Percentiles rank a stretch among this genome's conserved stretches.
phyloP scores from a whole-genome alignment of 1,139 yeast species.

The Yarrowia galli region DNA sequence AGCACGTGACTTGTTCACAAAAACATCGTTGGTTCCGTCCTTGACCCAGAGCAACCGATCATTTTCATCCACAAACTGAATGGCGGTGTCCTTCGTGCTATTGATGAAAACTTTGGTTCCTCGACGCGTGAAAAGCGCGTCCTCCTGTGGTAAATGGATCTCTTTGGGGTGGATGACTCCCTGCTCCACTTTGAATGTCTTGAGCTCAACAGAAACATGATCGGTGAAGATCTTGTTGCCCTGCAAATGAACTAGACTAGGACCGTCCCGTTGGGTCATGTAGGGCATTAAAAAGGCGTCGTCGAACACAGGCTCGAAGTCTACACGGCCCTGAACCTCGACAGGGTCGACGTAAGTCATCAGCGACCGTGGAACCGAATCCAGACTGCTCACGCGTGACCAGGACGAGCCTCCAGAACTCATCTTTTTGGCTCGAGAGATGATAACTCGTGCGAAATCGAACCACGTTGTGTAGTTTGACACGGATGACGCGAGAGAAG shows the following conservation, averaged over 20 bases:
- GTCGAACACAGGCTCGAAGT: background rate
- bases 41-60: background rate
- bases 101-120: background rate
- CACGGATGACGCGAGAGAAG: background rate
- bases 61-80: background rate
- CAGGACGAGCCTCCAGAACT: background rate
- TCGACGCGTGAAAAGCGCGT: background rate
- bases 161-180: background rate
- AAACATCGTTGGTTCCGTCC: background rate
- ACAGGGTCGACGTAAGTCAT: background rate
- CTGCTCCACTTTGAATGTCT: background rate
- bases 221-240: conserved; percentile 1
- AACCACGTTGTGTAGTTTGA: background rate
- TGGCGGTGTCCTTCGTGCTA: background rate
- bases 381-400: background rate
- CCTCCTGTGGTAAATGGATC: background rate
- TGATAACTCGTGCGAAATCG: background rate
- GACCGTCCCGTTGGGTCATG: background rate
- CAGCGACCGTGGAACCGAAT: background rate
- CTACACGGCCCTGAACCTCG: background rate
- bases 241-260: background rate
- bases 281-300: background rate
- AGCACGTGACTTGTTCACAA: background rate
- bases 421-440: background rate
- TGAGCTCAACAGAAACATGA: background rate